Percentiles rank a stretch among this genome's conserved stretches.
Evolutionary conservation across 148 eudicot species (phyloP).

Genomic region (Amaranthus cruentus): DNA sequence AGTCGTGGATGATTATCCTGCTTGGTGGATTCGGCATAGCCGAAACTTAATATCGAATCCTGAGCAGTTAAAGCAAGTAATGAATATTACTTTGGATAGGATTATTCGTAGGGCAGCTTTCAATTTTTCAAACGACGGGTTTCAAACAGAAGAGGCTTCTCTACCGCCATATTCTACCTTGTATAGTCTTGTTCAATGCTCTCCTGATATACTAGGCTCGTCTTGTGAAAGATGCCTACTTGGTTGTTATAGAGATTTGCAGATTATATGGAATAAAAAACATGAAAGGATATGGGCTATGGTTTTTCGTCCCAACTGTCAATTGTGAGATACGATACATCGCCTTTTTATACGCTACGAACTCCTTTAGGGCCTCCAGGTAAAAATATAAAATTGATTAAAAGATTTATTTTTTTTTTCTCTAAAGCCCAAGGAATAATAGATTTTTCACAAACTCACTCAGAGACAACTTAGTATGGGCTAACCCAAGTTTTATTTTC

Average conservation of each 20-base stretch:
- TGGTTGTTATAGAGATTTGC: not conserved
- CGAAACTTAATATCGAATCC: not conserved
- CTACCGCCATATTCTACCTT: not conserved
- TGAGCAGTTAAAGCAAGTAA: conserved; percentile 1
- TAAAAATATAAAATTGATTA: not conserved
- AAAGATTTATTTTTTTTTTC: not conserved
- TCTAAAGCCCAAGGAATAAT: too few species aligned
- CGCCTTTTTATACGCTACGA: not conserved
- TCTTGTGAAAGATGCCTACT: conserved; percentile 18
- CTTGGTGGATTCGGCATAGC: not conserved
- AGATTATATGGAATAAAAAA: not conserved
- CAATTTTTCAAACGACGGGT: not conserved
- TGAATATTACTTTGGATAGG: conserved; percentile 5
- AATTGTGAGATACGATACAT: conserved; percentile 15
- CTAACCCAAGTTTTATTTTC: too few species aligned
- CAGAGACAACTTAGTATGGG: too few species aligned
- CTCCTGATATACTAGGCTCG: conserved; percentile 18
- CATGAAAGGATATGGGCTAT: not conserved
- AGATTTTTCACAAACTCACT: too few species aligned
- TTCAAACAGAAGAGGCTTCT: conserved; percentile 5
- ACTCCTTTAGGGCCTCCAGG: not conserved
- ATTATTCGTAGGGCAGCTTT: conserved; percentile 9
- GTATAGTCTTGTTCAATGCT: conserved; percentile 19
- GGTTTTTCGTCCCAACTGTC: conserved; percentile 20
- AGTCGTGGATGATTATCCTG: not conserved